A percentile compares a stretch with the other conserved stretches of the same genome.
Conservation (phyloP, 371 early-diverging fungal genomes). For the Blakeslea trispora region DNA sequence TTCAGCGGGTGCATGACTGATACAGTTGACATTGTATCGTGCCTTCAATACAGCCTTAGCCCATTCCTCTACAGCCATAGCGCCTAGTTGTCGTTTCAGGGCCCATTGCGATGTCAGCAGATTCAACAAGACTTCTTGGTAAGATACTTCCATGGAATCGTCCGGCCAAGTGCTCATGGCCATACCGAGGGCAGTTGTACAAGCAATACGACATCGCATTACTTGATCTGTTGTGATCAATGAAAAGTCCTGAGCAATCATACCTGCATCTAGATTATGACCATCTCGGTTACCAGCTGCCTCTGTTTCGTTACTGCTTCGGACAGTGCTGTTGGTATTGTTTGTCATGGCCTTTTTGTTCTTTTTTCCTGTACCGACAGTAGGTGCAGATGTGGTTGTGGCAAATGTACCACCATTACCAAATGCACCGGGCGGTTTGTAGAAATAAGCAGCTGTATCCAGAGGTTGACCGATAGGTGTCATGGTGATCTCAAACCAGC, state of each 20-base stretch:
- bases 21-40: slow-evolving; percentile 44
- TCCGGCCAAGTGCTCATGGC: slow-evolving; percentile 69
- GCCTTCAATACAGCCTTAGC: slow-evolving; percentile 56
- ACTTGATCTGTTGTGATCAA: slow-evolving; percentile 77
- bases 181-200: slow-evolving; percentile 79
- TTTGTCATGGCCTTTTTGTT: slow-evolving; percentile 23
- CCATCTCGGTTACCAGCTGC: slow-evolving; percentile 15
- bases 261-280: slow-evolving; percentile 85
- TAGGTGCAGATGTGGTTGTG: slow-evolving; percentile 13
- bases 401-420: slow-evolving; percentile 37
- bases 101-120: slow-evolving; percentile 75
- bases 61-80: slow-evolving; percentile 86
- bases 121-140: slow-evolving; percentile 52
- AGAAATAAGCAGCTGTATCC: slow-evolving; percentile 63
- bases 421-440: slow-evolving; percentile 57
- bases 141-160: slow-evolving; percentile 56
- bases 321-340: slow-evolving; percentile 13
- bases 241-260: slow-evolving; percentile 90
- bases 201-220: slow-evolving; percentile 79
- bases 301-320: slow-evolving; percentile 12
- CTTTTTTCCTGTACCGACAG: slow-evolving; percentile 15
- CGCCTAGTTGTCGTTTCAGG: slow-evolving; percentile 76
- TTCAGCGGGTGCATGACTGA: slow-evolving; percentile 47
- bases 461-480: slow-evolving; percentile 84
- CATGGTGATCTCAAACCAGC: slow-evolving; percentile 59